Base-by-base conservation (phyloP, 2,329 filamentous ascomycete species). In the Ophiostoma sp. region DNA sequence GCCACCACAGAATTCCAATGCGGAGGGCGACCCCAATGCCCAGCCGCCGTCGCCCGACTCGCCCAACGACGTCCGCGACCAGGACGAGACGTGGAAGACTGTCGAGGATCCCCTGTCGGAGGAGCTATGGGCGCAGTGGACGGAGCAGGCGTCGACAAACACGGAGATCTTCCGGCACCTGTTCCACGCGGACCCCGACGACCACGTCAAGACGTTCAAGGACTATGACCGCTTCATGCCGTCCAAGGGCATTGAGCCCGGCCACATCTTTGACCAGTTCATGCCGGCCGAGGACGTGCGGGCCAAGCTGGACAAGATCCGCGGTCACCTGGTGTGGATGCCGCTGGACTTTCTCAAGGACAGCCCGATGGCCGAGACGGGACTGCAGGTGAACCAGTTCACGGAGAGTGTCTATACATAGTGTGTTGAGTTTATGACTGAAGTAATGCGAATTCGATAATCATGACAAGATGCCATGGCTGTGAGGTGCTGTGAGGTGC, bases 271-370 rank as follows among this genome's bases (percentile, higher is more conserved):
- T 76, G 93, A 96, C 77, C 87, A 87, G 71, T 92, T 90, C 79
- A 85, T 90, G 78, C 90, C 91, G 0, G 86, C 88, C 0, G 83
- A 89, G 33, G 89, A 96, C 70, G 88, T 95, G 7, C 85, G 91
- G 20, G 79, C 84, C 74, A 93, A 94, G 78, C 82, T 98, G 67
- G 89, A 93, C 75, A 84, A 90, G 76, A 87, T 98, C 74, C 89
- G 88, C 80, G 94, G 94, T 0, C 94, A 98, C 81, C 79, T 98
- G 57, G 94, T 98, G 7, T 96, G 92, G 92, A 94, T 97, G 89
- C 93, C 93, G n/a, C 79, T 98, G 76, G 87, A 93, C 65, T 98
- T 97, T 77, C 79, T 98, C 77, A 84, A 86, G 75, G 89, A 96
- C 73, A 93, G 89, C 0, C 85, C 92, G 75, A 96, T 98, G 93